These are phyloP conservation scores for Marchantia paleacea DNA, from an alignment of 225 moss, liverwort and hornwort genomes.

Conservation along the genomic window DNA sequence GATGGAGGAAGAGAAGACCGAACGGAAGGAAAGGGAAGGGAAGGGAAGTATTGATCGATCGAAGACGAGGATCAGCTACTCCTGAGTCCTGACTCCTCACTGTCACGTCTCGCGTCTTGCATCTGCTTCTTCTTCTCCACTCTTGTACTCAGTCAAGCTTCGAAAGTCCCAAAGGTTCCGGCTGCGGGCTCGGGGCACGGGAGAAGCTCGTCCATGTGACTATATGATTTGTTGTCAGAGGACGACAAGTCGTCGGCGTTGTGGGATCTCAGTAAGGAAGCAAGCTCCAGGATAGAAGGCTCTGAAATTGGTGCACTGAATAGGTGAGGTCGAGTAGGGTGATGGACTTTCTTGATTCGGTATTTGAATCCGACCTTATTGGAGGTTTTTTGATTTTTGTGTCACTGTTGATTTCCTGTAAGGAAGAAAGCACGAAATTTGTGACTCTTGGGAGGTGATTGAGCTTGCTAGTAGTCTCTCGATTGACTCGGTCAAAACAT, in stretches of 20 bases:
- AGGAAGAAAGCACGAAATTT: neutral
- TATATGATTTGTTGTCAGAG: neutral
- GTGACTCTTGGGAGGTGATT: neutral
- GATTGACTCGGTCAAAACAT: neutral
- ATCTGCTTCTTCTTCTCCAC: neutral
- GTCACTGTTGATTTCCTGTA: neutral
- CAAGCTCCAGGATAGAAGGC: neutral
- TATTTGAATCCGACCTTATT: neutral
- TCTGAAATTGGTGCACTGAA: neutral
- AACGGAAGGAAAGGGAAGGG: neutral
- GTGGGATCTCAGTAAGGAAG: no score
- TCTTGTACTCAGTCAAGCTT: neutral
- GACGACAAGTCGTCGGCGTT: neutral
- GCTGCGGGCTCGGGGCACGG: neutral
- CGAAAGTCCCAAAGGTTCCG: neutral
- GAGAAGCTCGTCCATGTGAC: neutral
- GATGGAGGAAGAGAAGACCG: neutral
- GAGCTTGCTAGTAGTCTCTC: neutral
- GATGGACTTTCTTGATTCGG: neutral
- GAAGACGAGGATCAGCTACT: neutral
- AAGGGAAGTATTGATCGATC: neutral
- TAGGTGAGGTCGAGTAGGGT: neutral
- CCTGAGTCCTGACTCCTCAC: neutral
- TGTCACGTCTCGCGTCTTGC: neutral
- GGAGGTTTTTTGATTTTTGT: neutral